Evolutionary conservation across 139 green algal species (phyloP), one percentile per base, ranked within the genome.

Genomic region (Volvox africanus): DNA sequence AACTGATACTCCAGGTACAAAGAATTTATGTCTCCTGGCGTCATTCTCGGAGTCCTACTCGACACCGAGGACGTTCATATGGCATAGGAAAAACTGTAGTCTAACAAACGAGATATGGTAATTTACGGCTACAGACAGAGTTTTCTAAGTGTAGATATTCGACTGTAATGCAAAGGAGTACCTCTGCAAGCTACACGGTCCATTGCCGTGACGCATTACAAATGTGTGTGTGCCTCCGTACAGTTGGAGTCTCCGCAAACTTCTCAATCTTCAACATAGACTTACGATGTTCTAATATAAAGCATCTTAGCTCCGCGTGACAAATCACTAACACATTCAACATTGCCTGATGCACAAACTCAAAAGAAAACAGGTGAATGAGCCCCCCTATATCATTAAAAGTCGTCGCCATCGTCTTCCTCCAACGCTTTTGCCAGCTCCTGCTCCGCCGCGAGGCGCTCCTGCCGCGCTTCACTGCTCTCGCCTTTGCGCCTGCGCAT

Each of bases 361-460:
- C 9, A 17, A 24, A 30, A 30, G 65, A 24, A 11, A 30, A 6
- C 11, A 28, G 21, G 5, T 16, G 65, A 24, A 73, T 30, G 21
- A 9, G 21, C 65, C 24, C 65, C 9, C 24, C 6, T 12, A 16
- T 73, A 73, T 28, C 65, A 3, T 80, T 61, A 93, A 68, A 93
- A 93, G n/a, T 94, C 92, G 28, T 94, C 92, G 2, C 75, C 80
- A 3, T 94, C 92, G 12, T 98, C 96, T 78, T 99, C 97, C 69
- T 96, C 94, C 61, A 98, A 94, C 20, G 94, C 92, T 88, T 96
- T 94, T 18, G 95, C 94, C 81, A 99, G 94, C 95, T 99, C 97
- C 82, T 97, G 92, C 93, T 99, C 97, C 69, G 94, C 92, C 75
- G 94, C 93, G 37, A 97, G 93, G 2, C 97, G 91, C 93, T 98